Evolutionary conservation across 352 stramenopile genomes (phyloP).

Genomic region (Aphanomyces cochlioides): DNA sequence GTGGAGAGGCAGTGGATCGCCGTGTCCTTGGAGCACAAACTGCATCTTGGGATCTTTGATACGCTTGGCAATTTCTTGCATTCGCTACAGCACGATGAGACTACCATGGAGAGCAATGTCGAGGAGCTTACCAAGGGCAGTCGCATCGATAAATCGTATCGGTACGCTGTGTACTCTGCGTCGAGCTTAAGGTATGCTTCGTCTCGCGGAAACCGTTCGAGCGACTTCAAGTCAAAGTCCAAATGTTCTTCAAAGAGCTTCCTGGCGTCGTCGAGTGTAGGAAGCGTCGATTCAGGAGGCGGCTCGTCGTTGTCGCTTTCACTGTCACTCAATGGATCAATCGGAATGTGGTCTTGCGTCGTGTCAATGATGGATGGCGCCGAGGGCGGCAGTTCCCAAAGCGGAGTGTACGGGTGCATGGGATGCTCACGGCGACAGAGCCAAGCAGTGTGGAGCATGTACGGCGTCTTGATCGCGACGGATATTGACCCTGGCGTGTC

Average conservation of each 20-base stretch:
- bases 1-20: conserved; percentile 24
- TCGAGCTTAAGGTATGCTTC: conserved; percentile 57
- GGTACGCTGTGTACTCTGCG: conserved; percentile 47
- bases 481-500: conserved; percentile 10
- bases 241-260: conserved; percentile 35
- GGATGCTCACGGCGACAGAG: not conserved
- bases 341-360: conserved; percentile 35
- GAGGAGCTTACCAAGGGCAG: conserved; percentile 48
- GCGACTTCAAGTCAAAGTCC: not conserved
- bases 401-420: conserved; percentile 33
- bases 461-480: not conserved
- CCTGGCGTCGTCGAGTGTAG: conserved; percentile 39
- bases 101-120: not conserved
- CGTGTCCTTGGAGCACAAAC: conserved; percentile 29
- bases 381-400: conserved; percentile 46
- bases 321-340: conserved; percentile 65
- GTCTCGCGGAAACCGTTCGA: conserved; percentile 49
- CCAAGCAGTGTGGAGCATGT: conserved; percentile 17
- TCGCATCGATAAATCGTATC: conserved; percentile 45
- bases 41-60: not conserved
- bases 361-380: conserved; percentile 40
- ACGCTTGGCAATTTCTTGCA: conserved; percentile 16
- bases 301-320: conserved; percentile 62
- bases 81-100: conserved; percentile 8
- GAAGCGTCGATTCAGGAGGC: conserved; percentile 24